Conservation (phyloP, 352 stramenopile species). For the Globisporangium yorkense region DNA sequence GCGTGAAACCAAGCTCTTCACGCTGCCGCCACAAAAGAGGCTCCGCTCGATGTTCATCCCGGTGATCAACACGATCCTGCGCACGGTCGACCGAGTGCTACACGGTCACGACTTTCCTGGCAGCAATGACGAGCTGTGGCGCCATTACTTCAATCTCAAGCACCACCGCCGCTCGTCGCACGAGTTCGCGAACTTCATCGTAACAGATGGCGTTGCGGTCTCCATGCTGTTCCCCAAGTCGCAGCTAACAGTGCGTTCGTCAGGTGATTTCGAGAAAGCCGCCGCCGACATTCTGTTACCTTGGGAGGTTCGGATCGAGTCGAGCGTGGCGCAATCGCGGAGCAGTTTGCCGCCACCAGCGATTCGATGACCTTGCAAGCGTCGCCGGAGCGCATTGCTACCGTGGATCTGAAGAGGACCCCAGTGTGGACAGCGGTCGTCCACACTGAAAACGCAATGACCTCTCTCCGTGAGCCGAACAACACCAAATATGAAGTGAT, state of each 20-base stretch:
- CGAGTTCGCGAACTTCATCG: neutral
- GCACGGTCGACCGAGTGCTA: no score
- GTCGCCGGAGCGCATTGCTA: no score
- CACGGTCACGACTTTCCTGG: no score
- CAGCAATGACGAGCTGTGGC: neutral
- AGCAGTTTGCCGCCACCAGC: no score
- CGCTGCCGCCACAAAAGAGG: no score
- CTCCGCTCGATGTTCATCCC: no score
- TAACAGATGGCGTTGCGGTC: neutral
- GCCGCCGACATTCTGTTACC: no score
- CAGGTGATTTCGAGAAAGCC: neutral
- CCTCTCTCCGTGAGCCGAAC: neutral
- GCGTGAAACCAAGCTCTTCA: no score
- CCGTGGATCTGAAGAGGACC: neutral
- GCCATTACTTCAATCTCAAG: neutral
- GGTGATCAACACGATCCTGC: no score
- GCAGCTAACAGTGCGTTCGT: neutral
- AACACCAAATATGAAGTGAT: neutral
- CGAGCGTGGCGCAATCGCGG: no score
- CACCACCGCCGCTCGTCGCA: neutral
- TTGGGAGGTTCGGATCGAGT: neutral
- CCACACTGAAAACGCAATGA: neutral
- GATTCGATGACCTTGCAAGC: no score
- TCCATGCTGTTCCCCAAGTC: neutral
- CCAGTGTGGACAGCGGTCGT: neutral